Evolutionary conservation across 2,329 filamentous ascomycete species (phyloP).

Genomic region (Thielaviopsis populi): DNA sequence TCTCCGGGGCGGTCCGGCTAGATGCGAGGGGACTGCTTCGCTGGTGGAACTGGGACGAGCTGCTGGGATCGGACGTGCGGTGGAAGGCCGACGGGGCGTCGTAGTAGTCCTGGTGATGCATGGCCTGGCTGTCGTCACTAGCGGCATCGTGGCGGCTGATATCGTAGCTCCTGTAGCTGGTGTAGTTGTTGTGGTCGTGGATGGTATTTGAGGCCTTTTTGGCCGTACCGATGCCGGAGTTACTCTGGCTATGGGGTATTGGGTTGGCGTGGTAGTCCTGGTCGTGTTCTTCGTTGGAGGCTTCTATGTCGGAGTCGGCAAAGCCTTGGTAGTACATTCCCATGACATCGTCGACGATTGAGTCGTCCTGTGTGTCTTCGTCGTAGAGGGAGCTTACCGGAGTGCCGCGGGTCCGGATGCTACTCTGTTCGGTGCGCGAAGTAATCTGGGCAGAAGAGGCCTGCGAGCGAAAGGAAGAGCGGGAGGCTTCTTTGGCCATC

Average conservation of each 20-base stretch:
- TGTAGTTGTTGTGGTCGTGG: conserved; percentile 3
- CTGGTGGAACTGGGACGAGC: too few relatives aligned
- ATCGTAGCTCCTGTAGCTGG: not conserved
- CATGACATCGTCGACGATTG: conserved; percentile 53
- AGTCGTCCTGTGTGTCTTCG: conserved; percentile 36
- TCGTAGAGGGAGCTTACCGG: conserved; percentile 48
- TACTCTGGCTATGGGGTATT: not conserved
- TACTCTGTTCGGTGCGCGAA: conserved; percentile 64
- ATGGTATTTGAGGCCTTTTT: not conserved
- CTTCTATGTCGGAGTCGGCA: conserved; percentile 26
- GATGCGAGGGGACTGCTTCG: not conserved
- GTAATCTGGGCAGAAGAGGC: conserved; percentile 43
- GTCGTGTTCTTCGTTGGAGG: conserved; percentile 23
- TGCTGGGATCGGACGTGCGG: too few relatives aligned
- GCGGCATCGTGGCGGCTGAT: too few relatives aligned
- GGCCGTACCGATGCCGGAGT: not conserved
- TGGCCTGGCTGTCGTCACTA: not conserved
- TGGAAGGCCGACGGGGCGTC: not conserved
- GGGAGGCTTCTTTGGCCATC: conserved; percentile 36
- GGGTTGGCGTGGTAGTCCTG: conserved; percentile 17
- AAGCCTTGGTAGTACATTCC: conserved; percentile 54
- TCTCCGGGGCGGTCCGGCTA: too few relatives aligned
- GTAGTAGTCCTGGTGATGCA: not conserved
- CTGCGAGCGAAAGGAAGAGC: conserved; percentile 43
- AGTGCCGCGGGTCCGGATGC: conserved; percentile 64